Evolutionary conservation across 2,329 filamentous ascomycete genomes (phyloP), one percentile per base, ranked within the genome.

Genomic region (Hypoxylon sp.): DNA sequence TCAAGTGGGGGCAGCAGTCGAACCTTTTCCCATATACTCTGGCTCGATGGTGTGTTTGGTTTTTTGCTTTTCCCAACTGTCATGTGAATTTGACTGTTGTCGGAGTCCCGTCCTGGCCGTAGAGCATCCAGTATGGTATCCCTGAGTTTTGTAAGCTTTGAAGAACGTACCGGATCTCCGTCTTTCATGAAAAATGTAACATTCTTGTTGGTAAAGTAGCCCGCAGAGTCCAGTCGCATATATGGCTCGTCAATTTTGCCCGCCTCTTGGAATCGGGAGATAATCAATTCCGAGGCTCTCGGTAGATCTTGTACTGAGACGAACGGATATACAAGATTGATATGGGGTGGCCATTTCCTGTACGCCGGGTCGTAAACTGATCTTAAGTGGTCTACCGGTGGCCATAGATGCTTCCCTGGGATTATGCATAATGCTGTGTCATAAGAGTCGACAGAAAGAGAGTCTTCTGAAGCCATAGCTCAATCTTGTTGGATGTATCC

Each of bases 281-380:
- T 73, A 36, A 86, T 79, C 13, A 77, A 74, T 2, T 80, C 75
- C 1, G 79, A 79, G 1, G 85, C 87, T 19, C 75, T 71, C 1
- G 78, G 72, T 1, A 92, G 80, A 7, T 72, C 70, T 2, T 85
- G 82, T 0, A 81, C 78, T 2, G 78, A 75, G 5, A 90, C 87
- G 74, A 91, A 92, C 0, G 89, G 90, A 73, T 91, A 91, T 21
- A 91, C 72, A 25, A 92, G 77, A 70, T 91, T 92, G 72, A 91
- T 75, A 71, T 91, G 90, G 11, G 89, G 87, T 2, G 89, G 89
- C 90, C 90, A 92, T 77, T 82, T 86, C 25, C 80, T 80, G 69
- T 85, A 86, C 0, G 85, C 82, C 66, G 87, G 87, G 76, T 92
- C 90, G 77, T 91, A 89, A 11, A 89, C 79, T n/a, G 80, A 82